Evolutionary conservation across 2,329 filamentous ascomycete species (phyloP).

Genomic region (Diaporthe sp.): DNA sequence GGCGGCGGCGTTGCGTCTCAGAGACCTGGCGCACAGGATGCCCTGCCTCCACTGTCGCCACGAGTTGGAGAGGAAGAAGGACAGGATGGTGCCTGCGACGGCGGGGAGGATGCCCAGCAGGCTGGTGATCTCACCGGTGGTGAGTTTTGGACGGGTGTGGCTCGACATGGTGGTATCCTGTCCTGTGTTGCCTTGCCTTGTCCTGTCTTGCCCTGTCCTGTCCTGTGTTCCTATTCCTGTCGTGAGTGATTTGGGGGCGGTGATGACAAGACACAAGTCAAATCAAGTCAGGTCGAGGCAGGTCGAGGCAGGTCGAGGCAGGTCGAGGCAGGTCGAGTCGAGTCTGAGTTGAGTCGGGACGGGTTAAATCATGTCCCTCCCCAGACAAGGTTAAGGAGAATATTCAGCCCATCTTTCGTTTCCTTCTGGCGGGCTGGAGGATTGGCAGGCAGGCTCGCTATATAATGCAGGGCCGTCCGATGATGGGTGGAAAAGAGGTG

Average conservation of each 20-base stretch:
- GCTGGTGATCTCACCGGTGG: conserved; percentile 26
- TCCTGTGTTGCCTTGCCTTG: neutral
- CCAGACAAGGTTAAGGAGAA: conserved; percentile 14
- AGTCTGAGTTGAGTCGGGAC: neutral
- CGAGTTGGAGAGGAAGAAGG: conserved; percentile 34
- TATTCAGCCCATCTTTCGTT: conserved; percentile 26
- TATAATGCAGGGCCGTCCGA: conserved; percentile 23
- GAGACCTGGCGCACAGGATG: conserved; percentile 49
- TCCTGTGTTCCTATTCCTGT: neutral
- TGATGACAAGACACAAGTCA: neutral
- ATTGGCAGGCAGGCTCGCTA: conserved; percentile 20
- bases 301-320: neutral
- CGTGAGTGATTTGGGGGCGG: neutral
- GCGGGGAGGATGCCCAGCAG: conserved; percentile 30
- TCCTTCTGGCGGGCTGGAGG: neutral
- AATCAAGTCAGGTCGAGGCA: neutral
- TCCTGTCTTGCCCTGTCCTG: neutral
- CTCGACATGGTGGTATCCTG: conserved; percentile 27
- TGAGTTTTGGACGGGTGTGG: conserved; percentile 35
- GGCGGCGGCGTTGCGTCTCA: conserved; percentile 32
- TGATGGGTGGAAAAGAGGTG: neutral
- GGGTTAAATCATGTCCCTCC: neutral
- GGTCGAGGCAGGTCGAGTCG: neutral
- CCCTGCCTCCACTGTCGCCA: conserved; percentile 46
- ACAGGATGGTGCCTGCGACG: conserved; percentile 27